A percentile compares a stretch with the other conserved stretches of the same genome.
phyloP scores from a whole-genome alignment of 1,284 basidiomycete genomes.

The Rhodotorula glutinis region DNA sequence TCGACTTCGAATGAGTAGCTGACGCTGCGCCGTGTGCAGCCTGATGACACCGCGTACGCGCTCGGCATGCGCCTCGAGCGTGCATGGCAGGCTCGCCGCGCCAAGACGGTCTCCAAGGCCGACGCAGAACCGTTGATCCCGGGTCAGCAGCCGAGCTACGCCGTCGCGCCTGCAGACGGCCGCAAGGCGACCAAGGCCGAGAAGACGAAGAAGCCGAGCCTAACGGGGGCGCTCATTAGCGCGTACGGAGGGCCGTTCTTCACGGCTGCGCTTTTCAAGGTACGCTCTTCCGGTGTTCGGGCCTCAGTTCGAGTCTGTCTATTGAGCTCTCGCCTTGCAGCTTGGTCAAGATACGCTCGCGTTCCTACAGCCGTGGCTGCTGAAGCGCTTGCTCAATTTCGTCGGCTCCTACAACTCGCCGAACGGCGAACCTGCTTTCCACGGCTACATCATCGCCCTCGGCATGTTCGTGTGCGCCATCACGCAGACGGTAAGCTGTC shows the following conservation, averaged over 20 bases:
- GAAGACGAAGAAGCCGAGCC: conserved; percentile 60
- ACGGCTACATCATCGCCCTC: conserved; percentile 72
- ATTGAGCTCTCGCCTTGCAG: conserved; percentile 56
- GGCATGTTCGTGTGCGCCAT: conserved; percentile 77
- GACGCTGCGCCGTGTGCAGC: conserved; percentile 54
- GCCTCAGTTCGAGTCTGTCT: conserved; percentile 40
- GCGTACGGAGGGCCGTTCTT: conserved; percentile 78
- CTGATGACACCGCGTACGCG: conserved; percentile 67
- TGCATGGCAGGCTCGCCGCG: conserved; percentile 50
- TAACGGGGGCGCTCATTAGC: conserved; percentile 68
- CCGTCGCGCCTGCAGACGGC: conserved; percentile 17
- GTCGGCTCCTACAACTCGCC: conserved; percentile 69
- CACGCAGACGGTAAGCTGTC: conserved; percentile 61
- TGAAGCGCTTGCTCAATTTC: conserved; percentile 74
- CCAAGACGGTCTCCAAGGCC: conserved; percentile 11
- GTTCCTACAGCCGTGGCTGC: conserved; percentile 85
- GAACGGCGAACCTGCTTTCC: conserved; percentile 47
- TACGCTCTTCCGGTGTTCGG: too few relatives aligned
- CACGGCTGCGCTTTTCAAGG: conserved; percentile 56
- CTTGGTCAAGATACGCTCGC: conserved; percentile 71
- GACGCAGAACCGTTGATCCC: neutral
- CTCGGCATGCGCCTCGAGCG: conserved; percentile 63
- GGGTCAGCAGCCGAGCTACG: conserved; percentile 16
- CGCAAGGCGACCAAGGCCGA: conserved; percentile 49
- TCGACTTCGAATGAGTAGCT: too few relatives aligned